Base-by-base conservation (phyloP, 495 filamentous ascomycete genomes). In the Xylaria longipes region DNA sequence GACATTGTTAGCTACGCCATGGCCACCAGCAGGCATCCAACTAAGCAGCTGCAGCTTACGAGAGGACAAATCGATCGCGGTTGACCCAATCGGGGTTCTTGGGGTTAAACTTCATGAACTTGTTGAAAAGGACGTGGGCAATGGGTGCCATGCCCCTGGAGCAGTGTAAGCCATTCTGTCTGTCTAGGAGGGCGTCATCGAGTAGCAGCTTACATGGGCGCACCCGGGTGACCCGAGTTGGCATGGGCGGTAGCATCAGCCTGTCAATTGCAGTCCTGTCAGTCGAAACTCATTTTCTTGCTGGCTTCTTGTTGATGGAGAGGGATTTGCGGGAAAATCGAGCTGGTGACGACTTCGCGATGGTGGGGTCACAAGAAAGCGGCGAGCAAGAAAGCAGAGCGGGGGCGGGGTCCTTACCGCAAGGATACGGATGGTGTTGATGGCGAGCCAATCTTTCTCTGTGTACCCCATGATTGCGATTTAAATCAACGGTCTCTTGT, bases 51-150 rank as follows among this genome's bases (percentile, higher is more conserved):
- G 48, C 14, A 22, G 93, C 95, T 88, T 88, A 98, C 96, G 96
- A 99, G 81, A 99, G 93, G 57, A 99, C 93, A 81, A 99, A 99
- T 84, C 96, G 90, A 87, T 99, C 96, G 70, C 96, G 91, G 88
- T 98, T 98, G 75, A 92, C 78, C 95, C 94, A 99, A 72, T 95
- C 87, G 68, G 97, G 94, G 88, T 97, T 98, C 90, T 97, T 94
- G 72, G 96, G 96, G 91, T 99, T 99, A 89, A 98, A 99, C 78
- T 83, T 96, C 96, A 99, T 94, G 89, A 97, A 94, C 83, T 93
- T 95, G 89, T 97, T 97, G 87, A 94, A 99, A 75, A 99, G 92
- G 79, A 99, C 92, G 89, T 99, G 96, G 82, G 96, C 90, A 77
- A 95, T 90, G 58, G 97, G 96, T 78, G 96, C 96, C 96, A 99